A percentile compares a stretch with the other conserved stretches of the same genome.
Conservation (phyloP, 192 early-diverging fungal genomes). For the Podila clonocystis region DNA sequence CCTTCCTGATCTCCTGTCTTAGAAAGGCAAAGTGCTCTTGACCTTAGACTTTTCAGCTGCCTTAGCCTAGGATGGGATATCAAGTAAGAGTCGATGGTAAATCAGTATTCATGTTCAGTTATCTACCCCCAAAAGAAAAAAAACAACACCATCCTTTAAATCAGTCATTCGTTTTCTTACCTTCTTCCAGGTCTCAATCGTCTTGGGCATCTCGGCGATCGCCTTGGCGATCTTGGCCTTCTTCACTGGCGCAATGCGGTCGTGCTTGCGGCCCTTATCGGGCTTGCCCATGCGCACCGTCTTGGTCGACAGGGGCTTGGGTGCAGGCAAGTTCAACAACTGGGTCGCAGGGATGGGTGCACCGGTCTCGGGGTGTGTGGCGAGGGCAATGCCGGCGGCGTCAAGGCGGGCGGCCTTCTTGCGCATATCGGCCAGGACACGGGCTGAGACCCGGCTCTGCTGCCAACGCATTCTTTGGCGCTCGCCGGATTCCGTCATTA, state of each 20-base stretch:
- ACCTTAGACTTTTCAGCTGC: constrained; percentile 43
- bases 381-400: constrained; percentile 32
- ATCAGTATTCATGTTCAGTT: not conserved
- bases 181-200: constrained; percentile 55
- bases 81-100: not conserved
- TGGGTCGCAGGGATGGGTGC: constrained; percentile 31
- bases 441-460: constrained; percentile 41
- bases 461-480: constrained; percentile 49
- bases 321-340: constrained; percentile 37
- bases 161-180: constrained; percentile 4
- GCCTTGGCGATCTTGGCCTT: constrained; percentile 55
- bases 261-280: constrained; percentile 53
- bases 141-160: not conserved
- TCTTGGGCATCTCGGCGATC: constrained; percentile 56
- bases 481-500: constrained; percentile 42
- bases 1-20: not conserved
- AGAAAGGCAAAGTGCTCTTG: constrained; percentile 51
- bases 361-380: constrained; percentile 44
- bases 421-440: constrained; percentile 42
- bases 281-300: constrained; percentile 50
- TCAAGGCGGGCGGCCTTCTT: constrained; percentile 46
- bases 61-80: constrained; percentile 23
- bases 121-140: not conserved
- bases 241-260: constrained; percentile 46
- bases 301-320: constrained; percentile 36